These are phyloP conservation scores for Cystobasidiaceae sp. DNA, from an alignment of 1,284 basidiomycete species.

Conservation along the genomic window DNA sequence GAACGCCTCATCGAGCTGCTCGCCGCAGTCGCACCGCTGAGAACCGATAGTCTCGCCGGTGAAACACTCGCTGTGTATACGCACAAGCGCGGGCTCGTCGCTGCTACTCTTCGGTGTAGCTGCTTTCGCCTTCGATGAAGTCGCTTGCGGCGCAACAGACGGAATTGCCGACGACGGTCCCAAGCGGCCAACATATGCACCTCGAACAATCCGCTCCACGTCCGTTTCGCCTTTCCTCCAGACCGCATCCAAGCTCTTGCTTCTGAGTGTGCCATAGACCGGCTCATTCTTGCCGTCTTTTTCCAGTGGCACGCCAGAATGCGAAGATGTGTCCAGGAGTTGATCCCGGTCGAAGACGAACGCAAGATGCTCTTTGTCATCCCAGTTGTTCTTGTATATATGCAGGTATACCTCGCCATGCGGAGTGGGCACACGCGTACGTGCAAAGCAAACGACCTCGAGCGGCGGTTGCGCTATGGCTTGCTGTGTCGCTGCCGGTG, in stretches of 20 bases:
- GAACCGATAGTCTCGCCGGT: conserved; percentile 98
- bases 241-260: conserved; percentile 70
- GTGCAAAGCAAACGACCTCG: conserved; percentile 82
- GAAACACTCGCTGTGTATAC: conserved; percentile 98
- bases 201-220: conserved; percentile 86
- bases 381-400: conserved; percentile 81
- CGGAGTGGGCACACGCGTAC: conserved; percentile 93
- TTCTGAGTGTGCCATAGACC: conserved; percentile 51
- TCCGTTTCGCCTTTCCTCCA: conserved; percentile 86
- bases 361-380: conserved; percentile 96
- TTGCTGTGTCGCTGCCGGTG: neutral
- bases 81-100: conserved; percentile 65
- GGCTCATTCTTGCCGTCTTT: conserved; percentile 38
- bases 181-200: conserved; percentile 86
- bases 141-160: neutral
- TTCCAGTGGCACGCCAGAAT: conserved; percentile 47
- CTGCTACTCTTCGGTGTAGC: neutral
- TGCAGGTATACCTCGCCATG: conserved; percentile 92
- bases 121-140: conserved; percentile 6
- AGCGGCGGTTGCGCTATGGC: conserved; percentile 31
- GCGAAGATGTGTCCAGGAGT: conserved; percentile 46
- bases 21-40: conserved; percentile 98
- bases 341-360: conserved; percentile 90
- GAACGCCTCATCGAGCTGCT: conserved; percentile 95
- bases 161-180: conserved; percentile 54